These are phyloP conservation scores for Phytophthora hibernalis DNA, from an alignment of 352 stramenopile genomes.

Conservation along the genomic window DNA sequence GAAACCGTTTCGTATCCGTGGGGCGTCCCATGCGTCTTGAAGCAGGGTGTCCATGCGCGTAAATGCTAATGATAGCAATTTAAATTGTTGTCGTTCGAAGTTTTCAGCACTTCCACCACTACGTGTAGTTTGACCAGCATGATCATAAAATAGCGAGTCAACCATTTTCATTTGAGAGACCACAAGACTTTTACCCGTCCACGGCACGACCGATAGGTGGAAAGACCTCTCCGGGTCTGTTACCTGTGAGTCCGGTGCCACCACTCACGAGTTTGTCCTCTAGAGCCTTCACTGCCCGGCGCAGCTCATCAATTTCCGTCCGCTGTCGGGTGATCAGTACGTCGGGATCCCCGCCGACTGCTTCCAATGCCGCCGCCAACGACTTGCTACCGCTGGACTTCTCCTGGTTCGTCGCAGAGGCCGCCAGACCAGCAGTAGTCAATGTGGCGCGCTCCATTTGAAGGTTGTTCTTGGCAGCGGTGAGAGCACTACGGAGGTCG, in stretches of 20 bases:
- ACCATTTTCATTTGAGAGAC: neutral
- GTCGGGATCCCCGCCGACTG: conserved; percentile 53
- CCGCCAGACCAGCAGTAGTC: conserved; percentile 28
- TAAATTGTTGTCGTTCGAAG: too few relatives aligned
- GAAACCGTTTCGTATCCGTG: too few relatives aligned
- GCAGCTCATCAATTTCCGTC: conserved; percentile 78
- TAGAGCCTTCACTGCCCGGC: conserved; percentile 78
- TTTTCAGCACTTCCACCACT: too few relatives aligned
- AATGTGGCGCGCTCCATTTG: conserved; percentile 77
- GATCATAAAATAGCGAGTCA: neutral
- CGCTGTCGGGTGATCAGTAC: conserved; percentile 63
- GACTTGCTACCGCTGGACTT: conserved; percentile 29
- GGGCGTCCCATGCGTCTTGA: too few relatives aligned
- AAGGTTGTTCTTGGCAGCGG: conserved; percentile 75
- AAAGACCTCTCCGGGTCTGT: conserved; percentile 34
- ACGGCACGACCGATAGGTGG: conserved; percentile 44
- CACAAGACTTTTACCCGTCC: conserved; percentile 29
- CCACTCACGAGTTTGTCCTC: conserved; percentile 60
- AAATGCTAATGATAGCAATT: too few relatives aligned
- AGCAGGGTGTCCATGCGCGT: too few relatives aligned
- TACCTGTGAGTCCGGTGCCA: conserved; percentile 1
- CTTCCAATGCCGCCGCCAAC: conserved; percentile 25
- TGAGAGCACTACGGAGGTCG: conserved; percentile 82
- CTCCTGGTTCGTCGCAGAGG: conserved; percentile 34
- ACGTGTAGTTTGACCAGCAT: too few relatives aligned